Percentiles rank a stretch among this genome's conserved stretches.
Evolutionary conservation across 176 grass and related monocot species (phyloP).

Genomic region (Bromus sterilis): DNA sequence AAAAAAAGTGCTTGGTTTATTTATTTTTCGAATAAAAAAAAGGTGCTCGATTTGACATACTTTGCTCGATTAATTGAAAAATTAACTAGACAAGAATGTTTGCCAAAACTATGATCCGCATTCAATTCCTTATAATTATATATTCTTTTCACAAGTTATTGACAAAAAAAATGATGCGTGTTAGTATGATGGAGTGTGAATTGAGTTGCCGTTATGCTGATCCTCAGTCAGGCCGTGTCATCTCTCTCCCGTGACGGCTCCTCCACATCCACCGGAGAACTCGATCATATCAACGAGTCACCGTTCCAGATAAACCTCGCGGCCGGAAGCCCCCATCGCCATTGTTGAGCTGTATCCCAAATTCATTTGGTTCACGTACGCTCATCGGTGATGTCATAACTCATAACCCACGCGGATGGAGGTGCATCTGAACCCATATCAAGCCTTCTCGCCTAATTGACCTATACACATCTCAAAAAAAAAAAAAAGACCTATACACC

Average conservation of each 20-base stretch:
- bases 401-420: not conserved
- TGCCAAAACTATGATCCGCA: no score
- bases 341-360: conserved; percentile 17
- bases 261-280: not conserved
- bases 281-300: not conserved
- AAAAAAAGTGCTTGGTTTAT: no score
- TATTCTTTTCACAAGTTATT: no score
- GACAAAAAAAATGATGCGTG: not conserved
- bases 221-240: not conserved
- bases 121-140: no score
- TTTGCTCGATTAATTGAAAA: not conserved
- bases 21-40: no score
- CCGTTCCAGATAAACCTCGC: not conserved
- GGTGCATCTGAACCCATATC: not conserved
- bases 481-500: no score
- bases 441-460: not conserved
- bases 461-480: no score
- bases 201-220: not conserved
- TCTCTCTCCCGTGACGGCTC: not conserved
- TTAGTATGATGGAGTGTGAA: not conserved
- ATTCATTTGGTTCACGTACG: not conserved
- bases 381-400: not conserved
- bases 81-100: no score
- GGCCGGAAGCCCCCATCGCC: not conserved
- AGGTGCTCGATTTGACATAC: not conserved